Conservation (phyloP, 1,284 basidiomycete species). For the Phenoliferia sp. region DNA sequence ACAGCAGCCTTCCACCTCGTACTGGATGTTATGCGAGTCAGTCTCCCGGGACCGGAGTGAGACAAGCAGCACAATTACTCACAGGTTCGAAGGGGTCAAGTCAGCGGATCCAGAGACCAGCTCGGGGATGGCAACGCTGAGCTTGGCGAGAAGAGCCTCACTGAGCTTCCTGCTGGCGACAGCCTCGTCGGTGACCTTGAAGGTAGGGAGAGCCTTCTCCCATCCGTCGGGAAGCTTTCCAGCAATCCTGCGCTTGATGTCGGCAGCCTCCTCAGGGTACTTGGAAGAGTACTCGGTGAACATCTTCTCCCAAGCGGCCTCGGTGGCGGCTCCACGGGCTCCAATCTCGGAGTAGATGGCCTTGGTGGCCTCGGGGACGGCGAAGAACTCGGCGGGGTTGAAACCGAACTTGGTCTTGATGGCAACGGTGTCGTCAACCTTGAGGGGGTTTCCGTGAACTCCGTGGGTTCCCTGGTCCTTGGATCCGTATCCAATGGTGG, state of each 20-base stretch:
- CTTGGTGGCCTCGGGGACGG: slow-evolving; percentile 70
- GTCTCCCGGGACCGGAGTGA: too few relatives aligned
- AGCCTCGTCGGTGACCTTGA: slow-evolving; percentile 73
- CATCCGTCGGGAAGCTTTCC: slow-evolving; percentile 79
- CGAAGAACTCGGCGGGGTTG: slow-evolving; percentile 71
- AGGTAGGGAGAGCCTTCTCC: slow-evolving; percentile 80
- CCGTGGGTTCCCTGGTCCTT: slow-evolving; percentile 87
- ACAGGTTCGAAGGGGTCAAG: slow-evolving; percentile 31
- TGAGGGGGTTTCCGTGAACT: slow-evolving; percentile 86
- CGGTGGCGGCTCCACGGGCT: slow-evolving; percentile 65
- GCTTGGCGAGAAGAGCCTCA: slow-evolving; percentile 76
- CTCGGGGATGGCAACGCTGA: slow-evolving; percentile 73
- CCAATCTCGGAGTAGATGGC: slow-evolving; percentile 63
- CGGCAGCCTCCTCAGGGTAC: slow-evolving; percentile 77
- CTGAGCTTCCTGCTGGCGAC: slow-evolving; percentile 89
- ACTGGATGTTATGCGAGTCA: not conserved
- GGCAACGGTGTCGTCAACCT: slow-evolving; percentile 80
- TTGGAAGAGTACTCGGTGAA: slow-evolving; percentile 68
- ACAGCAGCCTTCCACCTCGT: slow-evolving; percentile 71
- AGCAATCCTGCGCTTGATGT: slow-evolving; percentile 76
- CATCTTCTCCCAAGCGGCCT: slow-evolving; percentile 69
- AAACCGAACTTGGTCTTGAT: slow-evolving; percentile 84
- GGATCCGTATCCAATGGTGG: slow-evolving; percentile 91
- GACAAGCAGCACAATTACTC: slow-evolving; percentile 45
- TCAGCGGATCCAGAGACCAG: slow-evolving; percentile 39